Base-by-base conservation (phyloP, 768 basidiomycete genomes). In the Kondoa malvinella region DNA sequence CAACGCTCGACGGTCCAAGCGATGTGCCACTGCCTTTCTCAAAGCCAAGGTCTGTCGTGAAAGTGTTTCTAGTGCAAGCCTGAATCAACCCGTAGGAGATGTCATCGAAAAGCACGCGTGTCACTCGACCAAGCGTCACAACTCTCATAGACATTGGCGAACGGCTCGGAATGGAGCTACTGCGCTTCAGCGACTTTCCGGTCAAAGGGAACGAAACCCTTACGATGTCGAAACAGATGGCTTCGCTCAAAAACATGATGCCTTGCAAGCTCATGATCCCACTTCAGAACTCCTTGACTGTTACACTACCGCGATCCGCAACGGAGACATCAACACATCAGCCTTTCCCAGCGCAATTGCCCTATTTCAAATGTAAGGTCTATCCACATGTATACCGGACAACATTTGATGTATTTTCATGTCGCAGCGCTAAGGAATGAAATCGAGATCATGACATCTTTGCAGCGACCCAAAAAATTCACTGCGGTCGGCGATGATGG, bases 381-480 rank as follows among this genome's bases (percentile, higher is more conserved):
- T n/a, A 50, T 21, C 40, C 40, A 8, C 40, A 21, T 50, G n/a
- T n/a, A n/a, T n/a, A n/a, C n/a, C 21, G 40, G 40, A 8, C 40
- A 8, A 50, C 56, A n/a, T n/a, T n/a, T 67, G 26, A 62, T 68
- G 3, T 2, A 17, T 64, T 4, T 33, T 27, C 21, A 34, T 25
- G n/a, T 15, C 30, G 12, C 70, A 94, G 92, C 79, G 26, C 88
- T 95, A 73, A 75, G 77, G 56, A 89, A 96, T 68, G 87, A 89
- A 27, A 83, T 97, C 70, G 86, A 87, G 33, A 78, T 99, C 74
- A 97, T 99, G 92, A 82, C 80, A 25, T 95, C 95, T 2, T 78
- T 97, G 29, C 88, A 89, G 31, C 87, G 84, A 74, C 95, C 95
- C 3, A 85, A 90, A 72, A 95, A 94, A 78, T 83, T 99, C 69